Conservation (phyloP, 2,329 filamentous ascomycete genomes). For the Paracoccidioides lutzii region DNA sequence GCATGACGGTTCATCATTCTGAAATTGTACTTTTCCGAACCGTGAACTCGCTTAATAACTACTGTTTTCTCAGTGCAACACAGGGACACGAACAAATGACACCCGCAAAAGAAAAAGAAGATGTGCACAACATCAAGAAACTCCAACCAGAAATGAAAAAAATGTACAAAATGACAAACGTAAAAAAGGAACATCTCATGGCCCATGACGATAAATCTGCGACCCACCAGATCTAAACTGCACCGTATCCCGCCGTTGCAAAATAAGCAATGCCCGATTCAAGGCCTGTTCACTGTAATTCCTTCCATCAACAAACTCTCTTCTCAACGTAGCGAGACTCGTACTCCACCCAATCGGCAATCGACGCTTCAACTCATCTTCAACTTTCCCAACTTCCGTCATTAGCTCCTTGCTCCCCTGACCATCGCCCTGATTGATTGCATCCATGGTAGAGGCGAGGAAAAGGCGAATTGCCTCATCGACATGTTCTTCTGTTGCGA, state of each 20-base stretch:
- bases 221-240: slow-evolving; percentile 38
- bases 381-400: slow-evolving; percentile 75
- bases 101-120: too few relatives aligned
- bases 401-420: slow-evolving; percentile 78
- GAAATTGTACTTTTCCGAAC: too few relatives aligned
- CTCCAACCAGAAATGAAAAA: neutral
- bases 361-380: slow-evolving; percentile 74
- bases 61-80: too few relatives aligned
- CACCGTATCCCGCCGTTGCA: slow-evolving; percentile 71
- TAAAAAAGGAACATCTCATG: neutral
- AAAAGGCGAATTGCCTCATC: slow-evolving; percentile 96
- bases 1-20: too few relatives aligned
- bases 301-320: slow-evolving; percentile 85
- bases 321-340: slow-evolving; percentile 67
- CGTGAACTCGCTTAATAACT: too few relatives aligned
- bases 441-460: slow-evolving; percentile 94
- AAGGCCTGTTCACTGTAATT: slow-evolving; percentile 80
- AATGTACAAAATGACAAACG: neutral
- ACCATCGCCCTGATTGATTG: slow-evolving; percentile 77
- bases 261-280: slow-evolving; percentile 68
- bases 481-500: slow-evolving; percentile 83
- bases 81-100: too few relatives aligned
- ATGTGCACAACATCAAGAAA: too few relatives aligned
- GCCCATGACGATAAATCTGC: slow-evolving; percentile 36
- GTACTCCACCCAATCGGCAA: slow-evolving; percentile 94